Percentiles rank a stretch among this genome's conserved stretches.
Conservation (phyloP, 805 yeast genomes). For the Nakazawaea holstii region DNA sequence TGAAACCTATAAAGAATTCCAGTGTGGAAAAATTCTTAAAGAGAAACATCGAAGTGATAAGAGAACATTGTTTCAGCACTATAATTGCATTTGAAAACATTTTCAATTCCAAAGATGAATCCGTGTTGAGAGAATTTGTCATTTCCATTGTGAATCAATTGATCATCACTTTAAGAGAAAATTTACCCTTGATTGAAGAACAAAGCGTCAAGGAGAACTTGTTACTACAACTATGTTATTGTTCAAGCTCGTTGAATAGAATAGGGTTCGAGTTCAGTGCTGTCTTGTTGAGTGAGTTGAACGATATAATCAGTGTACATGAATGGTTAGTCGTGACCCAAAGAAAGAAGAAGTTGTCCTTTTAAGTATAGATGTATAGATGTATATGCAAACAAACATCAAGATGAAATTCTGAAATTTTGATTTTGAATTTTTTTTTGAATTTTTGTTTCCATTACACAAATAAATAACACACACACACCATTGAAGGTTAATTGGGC, state of each 20-base stretch:
- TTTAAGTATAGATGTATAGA: not conserved
- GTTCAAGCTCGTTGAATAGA: conserved; percentile 79
- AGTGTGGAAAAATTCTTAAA: conserved; percentile 61
- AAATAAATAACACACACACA: not conserved
- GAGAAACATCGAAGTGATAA: conserved; percentile 72
- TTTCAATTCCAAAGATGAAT: conserved; percentile 37
- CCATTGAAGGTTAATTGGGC: not conserved
- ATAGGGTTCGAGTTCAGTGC: conserved; percentile 67
- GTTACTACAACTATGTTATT: conserved; percentile 77
- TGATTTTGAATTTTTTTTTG: too few relatives aligned
- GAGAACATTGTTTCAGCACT: conserved; percentile 79
- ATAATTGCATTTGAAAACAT: conserved; percentile 61
- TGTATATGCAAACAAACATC: too few relatives aligned
- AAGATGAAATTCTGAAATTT: not conserved
- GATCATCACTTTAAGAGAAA: conserved; percentile 24
- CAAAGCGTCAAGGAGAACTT: conserved; percentile 53
- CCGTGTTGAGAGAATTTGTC: conserved; percentile 29
- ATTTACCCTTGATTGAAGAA: conserved; percentile 29
- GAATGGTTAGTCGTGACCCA: conserved; percentile 38
- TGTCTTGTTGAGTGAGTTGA: conserved; percentile 36
- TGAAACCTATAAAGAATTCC: conserved; percentile 49
- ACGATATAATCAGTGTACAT: conserved; percentile 25
- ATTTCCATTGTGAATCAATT: conserved; percentile 26
- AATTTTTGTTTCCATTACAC: too few relatives aligned
- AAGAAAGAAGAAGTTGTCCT: conserved; percentile 35